Evolutionary conservation across 176 grass and related monocot species (phyloP), one percentile per base, ranked within the genome.

Genomic region (Musa acuminata): DNA sequence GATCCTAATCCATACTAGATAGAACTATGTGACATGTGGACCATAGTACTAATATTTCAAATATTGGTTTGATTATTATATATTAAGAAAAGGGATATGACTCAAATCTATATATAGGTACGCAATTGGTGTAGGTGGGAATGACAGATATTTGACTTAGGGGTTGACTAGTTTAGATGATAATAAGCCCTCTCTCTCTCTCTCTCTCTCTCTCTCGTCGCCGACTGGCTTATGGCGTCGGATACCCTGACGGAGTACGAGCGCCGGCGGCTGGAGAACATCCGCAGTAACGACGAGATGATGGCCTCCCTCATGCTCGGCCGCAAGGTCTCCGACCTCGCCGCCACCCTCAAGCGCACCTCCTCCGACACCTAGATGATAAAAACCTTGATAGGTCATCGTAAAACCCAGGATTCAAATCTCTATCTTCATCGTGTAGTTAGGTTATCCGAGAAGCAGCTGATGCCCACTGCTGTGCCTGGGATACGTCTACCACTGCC

Each of bases 401-500:
- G 22, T 22, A 22, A 22, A 22, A 22, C 0, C 22, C 22, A 0
- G 22, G 22, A 90, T 69, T 78, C 85, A 17, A 29, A 29, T 29
- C 29, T 29, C 29, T 22, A 3, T 29, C 29, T 29, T 29, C 27
- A 29, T 29, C 27, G 27, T 24, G 24, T 24, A 1, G 24, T 24
- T 24, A 24, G 24, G 24, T 24, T 29, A 2, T 29, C 2, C 29
- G 2, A 0, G 29, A 29, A 3, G 29, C 2, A 24, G 24, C 24
- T 24, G 24, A 24, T 24, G 24, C 27, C n/a, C 29, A 95, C 91
- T 62, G 81, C 83, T 8, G 79, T 86, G 59, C 87, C 91, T 29
- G 29, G 87, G 91, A 77, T 95, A 90, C 54, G 87, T 88, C 81
- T 90, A 95, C 73, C 91, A 95, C 12, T 95, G 91, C 64, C 89